These are phyloP conservation scores for Naganishia sp. DNA, from an alignment of 1,284 basidiomycete species.

Conservation along the genomic window DNA sequence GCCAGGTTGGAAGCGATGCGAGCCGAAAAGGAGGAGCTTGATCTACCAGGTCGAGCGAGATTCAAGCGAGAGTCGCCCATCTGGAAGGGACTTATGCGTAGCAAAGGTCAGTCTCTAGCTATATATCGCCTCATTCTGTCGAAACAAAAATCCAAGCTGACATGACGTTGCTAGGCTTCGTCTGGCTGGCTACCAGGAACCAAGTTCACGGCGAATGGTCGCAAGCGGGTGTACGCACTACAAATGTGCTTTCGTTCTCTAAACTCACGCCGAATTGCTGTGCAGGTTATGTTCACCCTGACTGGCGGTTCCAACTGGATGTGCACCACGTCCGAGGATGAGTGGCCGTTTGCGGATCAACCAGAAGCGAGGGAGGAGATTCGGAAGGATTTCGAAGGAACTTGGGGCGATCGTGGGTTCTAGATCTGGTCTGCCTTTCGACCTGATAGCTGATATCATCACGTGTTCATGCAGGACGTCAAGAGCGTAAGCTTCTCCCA, in stretches of 20 bases:
- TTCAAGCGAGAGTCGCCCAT: constrained; percentile 50
- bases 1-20: constrained; percentile 34
- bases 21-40: constrained; percentile 53
- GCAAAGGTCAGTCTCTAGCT: constrained; percentile 41
- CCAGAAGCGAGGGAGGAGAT: constrained; percentile 44
- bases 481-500: no score
- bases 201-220: constrained; percentile 55
- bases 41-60: constrained; percentile 51
- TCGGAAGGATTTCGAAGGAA: constrained; percentile 51
- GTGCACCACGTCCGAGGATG: constrained; percentile 47
- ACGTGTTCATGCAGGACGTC: no score
- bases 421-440: constrained; percentile 45
- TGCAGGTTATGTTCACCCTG: constrained; percentile 51
- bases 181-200: constrained; percentile 53
- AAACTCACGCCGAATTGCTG: no score
- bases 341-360: constrained; percentile 52
- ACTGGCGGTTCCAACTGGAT: constrained; percentile 54
- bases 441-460: constrained; percentile 44
- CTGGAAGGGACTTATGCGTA: constrained; percentile 54
- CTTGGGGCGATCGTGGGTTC: constrained; percentile 54
- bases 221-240: constrained; percentile 48
- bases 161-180: constrained; percentile 44
- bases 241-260: no score
- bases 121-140: not conserved
- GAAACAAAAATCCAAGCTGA: no score